Conservation (phyloP, 345 rosid species). For the Citrus sp. region DNA sequence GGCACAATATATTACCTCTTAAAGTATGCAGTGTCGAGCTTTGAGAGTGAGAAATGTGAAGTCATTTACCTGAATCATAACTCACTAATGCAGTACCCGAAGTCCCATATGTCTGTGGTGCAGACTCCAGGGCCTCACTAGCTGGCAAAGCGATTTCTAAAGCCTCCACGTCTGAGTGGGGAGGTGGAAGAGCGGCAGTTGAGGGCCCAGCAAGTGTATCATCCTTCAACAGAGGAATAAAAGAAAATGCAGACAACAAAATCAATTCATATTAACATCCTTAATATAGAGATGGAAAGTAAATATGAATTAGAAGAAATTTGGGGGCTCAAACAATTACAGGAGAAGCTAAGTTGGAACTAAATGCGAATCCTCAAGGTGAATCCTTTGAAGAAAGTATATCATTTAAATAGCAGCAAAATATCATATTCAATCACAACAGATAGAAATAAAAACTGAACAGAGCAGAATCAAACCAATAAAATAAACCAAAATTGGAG, state of each 20-base stretch:
- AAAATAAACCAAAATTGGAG: background rate
- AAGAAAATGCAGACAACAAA: background rate
- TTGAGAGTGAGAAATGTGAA: background rate
- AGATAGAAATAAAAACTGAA: background rate
- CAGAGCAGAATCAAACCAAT: background rate
- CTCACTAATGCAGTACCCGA: background rate
- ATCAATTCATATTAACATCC: background rate
- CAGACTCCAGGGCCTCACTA: background rate
- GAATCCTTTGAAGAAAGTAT: background rate
- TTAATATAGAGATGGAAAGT: background rate
- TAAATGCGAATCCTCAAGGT: background rate
- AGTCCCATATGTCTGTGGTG: background rate
- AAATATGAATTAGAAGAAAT: background rate
- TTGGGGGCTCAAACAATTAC: background rate
- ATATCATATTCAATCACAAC: background rate
- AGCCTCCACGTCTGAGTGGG: background rate
- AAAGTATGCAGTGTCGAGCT: background rate
- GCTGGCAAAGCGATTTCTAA: background rate
- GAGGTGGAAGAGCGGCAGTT: background rate
- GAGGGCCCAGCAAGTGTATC: slow-evolving; percentile 13
- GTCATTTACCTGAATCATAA: slow-evolving; percentile 15
- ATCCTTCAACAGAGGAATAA: background rate
- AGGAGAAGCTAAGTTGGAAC: background rate
- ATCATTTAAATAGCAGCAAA: background rate
- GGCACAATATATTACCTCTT: background rate